Percentiles rank a stretch among this genome's conserved stretches.
Conservation (phyloP, 179 eudicot genomes). For the Camellia oleifera region DNA sequence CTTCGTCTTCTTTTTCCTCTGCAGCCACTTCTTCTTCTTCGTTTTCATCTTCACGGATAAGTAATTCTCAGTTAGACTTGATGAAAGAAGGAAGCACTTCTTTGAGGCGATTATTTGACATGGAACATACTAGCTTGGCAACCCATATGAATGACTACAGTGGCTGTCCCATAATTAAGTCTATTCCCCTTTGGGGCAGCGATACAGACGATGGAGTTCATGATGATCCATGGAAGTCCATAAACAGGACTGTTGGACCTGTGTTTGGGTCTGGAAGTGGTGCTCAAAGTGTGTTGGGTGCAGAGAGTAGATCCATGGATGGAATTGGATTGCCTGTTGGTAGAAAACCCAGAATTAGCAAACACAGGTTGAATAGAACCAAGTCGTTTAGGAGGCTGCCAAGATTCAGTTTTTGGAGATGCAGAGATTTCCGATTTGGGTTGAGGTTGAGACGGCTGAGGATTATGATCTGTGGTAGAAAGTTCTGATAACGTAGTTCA, state of each 20-base stretch:
- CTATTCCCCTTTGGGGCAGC: constrained; percentile 40
- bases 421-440: constrained; percentile 23
- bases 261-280: not conserved
- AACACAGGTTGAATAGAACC: constrained; percentile 23
- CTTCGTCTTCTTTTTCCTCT: constrained; percentile 27
- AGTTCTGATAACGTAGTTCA: not conserved
- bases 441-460: constrained; percentile 24
- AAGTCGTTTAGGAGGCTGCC: constrained; percentile 38
- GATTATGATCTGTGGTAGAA: constrained; percentile 29
- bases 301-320: constrained; percentile 4
- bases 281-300: not conserved
- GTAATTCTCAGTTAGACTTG: constrained; percentile 25
- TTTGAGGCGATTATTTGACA: constrained; percentile 36
- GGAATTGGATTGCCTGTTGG: not conserved
- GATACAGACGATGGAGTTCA: constrained; percentile 28
- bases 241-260: not conserved
- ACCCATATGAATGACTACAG: constrained; percentile 34
- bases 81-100: constrained; percentile 44
- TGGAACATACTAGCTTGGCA: constrained; percentile 42
- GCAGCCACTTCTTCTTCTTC: constrained; percentile 27
- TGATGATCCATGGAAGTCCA: constrained; percentile 35
- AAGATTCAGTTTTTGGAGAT: constrained; percentile 25
- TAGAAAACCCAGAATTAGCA: not conserved
- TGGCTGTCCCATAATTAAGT: constrained; percentile 32
- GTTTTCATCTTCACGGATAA: constrained; percentile 23